A percentile compares a stretch with the other conserved stretches of the same genome.
Evolutionary conservation across 73 alveolate genomes (phyloP).

Genomic region (Durusdinium trenchii): DNA sequence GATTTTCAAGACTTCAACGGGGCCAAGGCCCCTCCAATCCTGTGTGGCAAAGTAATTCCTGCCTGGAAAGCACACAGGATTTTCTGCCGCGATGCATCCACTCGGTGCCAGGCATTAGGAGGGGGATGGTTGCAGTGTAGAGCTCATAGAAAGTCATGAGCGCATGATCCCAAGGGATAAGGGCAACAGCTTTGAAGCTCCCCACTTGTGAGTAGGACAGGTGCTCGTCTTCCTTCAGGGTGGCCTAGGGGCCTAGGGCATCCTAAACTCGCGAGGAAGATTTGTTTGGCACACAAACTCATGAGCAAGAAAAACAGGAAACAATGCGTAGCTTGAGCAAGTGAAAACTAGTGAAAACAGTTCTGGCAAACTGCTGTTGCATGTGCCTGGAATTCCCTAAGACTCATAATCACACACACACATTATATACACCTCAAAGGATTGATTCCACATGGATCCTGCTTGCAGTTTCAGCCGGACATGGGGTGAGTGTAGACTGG

Average conservation of each 20-base stretch:
- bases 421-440: no score
- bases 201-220: conserved; percentile 51
- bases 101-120: conserved; percentile 79
- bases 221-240: conserved; percentile 26
- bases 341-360: no score
- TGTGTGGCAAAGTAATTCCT: not conserved
- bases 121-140: conserved; percentile 65
- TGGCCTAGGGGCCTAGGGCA: no score
- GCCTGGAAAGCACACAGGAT: not conserved
- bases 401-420: no score
- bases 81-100: conserved; percentile 16
- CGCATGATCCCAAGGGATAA: conserved; percentile 92
- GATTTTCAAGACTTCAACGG: not conserved
- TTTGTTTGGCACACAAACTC: no score
- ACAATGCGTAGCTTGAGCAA: no score
- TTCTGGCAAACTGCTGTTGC: no score
- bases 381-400: no score
- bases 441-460: no score
- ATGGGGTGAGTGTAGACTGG: not conserved
- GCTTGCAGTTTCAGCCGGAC: no score
- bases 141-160: conserved; percentile 45
- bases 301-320: no score
- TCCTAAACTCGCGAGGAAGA: no score
- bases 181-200: conserved; percentile 55
- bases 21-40: not conserved